These are phyloP conservation scores for Chrysosporium keratinophilum DNA, from an alignment of 2,329 filamentous ascomycete species.

Conservation along the genomic window DNA sequence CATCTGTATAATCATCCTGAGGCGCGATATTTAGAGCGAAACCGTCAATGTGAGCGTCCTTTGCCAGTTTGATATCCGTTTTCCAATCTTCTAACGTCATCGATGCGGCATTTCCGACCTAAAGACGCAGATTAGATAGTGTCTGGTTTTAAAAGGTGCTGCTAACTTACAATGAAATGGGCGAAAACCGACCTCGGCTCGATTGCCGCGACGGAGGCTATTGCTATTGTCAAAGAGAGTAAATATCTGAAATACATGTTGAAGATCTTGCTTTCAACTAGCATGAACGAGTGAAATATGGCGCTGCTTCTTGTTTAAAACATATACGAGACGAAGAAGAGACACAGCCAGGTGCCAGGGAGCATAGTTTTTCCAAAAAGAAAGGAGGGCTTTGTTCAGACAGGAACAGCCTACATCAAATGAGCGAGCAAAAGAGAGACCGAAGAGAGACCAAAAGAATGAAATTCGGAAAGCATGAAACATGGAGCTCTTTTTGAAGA, in stretches of 20 bases:
- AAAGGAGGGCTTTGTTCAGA: too few relatives aligned
- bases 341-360: too few relatives aligned
- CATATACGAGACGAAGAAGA: too few relatives aligned
- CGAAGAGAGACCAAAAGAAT: background rate
- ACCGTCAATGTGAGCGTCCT: slow-evolving; percentile 17
- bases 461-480: background rate
- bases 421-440: too few relatives aligned
- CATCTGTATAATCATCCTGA: slow-evolving; percentile 24
- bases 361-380: too few relatives aligned
- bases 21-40: slow-evolving; percentile 25
- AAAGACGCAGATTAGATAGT: background rate
- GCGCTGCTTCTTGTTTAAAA: too few relatives aligned
- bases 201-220: slow-evolving; percentile 10
- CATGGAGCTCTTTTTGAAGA: background rate
- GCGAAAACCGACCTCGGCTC: slow-evolving; percentile 26
- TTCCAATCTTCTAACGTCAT: slow-evolving; percentile 17
- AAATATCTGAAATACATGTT: slow-evolving; percentile 16
- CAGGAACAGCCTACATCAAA: too few relatives aligned
- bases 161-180: slow-evolving; percentile 27
- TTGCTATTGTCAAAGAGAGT: slow-evolving; percentile 12
- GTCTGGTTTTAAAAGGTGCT: background rate
- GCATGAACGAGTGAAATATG: background rate
- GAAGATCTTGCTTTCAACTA: background rate
- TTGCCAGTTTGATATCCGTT: slow-evolving; percentile 17
- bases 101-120: slow-evolving; percentile 16